Evolutionary conservation across 2,329 filamentous ascomycete genomes (phyloP).

Genomic region (Neofusicoccum parvum): DNA sequence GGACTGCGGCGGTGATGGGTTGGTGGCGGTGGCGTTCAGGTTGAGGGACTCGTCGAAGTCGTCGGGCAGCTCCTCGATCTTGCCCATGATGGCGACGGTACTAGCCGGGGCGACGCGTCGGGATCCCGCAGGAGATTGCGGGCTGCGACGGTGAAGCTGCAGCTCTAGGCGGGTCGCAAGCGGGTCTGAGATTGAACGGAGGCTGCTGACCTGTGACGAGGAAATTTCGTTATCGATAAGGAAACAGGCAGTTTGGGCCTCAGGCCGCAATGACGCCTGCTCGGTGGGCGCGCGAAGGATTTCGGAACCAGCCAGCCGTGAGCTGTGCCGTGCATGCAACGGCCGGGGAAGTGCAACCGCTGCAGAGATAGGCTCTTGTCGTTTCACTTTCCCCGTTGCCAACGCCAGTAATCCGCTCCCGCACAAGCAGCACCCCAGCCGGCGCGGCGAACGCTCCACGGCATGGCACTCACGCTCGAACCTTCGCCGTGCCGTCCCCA

Average conservation of each 20-base stretch:
- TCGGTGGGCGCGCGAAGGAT: neutral
- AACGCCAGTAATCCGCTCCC: neutral
- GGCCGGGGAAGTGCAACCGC: neutral
- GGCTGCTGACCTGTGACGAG: neutral
- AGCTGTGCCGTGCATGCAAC: neutral
- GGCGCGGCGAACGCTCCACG: neutral
- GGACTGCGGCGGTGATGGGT: neutral
- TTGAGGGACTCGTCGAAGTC: conserved; percentile 52
- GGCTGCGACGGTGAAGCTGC: neutral
- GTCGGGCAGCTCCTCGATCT: conserved; percentile 54
- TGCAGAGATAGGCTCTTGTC: neutral
- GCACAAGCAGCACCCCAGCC: neutral
- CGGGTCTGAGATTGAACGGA: neutral
- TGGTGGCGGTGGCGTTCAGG: conserved; percentile 34
- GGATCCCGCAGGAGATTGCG: neutral
- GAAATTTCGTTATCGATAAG: conserved; percentile 20
- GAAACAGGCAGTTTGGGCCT: neutral
- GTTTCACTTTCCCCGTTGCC: neutral
- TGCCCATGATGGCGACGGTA: conserved; percentile 29
- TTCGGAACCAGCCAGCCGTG: neutral
- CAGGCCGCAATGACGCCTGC: neutral
- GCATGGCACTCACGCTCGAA: neutral
- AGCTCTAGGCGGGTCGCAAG: neutral
- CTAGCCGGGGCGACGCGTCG: neutral
- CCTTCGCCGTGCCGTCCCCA: neutral